Base-by-base conservation (phyloP, 2,329 filamentous ascomycete species). In the Penicillium palitans region DNA sequence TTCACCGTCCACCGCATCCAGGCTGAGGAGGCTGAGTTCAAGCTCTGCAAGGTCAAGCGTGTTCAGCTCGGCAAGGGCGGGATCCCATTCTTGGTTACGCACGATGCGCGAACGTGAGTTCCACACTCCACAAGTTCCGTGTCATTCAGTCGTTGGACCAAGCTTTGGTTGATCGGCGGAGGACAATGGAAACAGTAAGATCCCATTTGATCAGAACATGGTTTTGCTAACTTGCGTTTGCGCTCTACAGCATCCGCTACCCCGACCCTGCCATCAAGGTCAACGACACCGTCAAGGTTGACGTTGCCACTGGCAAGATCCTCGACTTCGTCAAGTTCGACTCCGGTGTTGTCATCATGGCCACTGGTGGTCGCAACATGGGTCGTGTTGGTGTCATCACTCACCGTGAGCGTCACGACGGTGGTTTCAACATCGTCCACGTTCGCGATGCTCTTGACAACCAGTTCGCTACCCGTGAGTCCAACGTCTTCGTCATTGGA, bases 21-120 rank as follows among this genome's bases (percentile, higher is more conserved):
- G 81, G 84, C 87, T 72, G 95, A 98, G 86, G 95, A 99, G 90
- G 93, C 93, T 74, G 89, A 95, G 86, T 99, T 97, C 91, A 99
- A 99, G 90, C 87, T 99, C 75, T 93, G 93, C 87, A 99, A 98
- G 88, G 95, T 99, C 85, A 97, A 97, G 91, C 90, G 93, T 77
- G 95, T 99, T 66, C 95, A 99, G 87, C 88, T 99, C 76, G 95
- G 95, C 86, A 93, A 92, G 83, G 96, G 95, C 84, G 95, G 93
- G 86, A 96, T 99, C 89, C 95, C 95, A 96, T 99, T 96, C 93
- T 97, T 98, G 92, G 95, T 99, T 91, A 99, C 95, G 93, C 95
- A 99, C 91, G 95, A 99, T 95, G 95, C 95, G 84, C 90, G 95
- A 92, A 99, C 95, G 93, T 99, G 86, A 96, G 93, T 98, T 90